These are phyloP conservation scores for Heterobasidion irregulare DNA, from an alignment of 1,284 basidiomycete genomes.

Conservation along the genomic window DNA sequence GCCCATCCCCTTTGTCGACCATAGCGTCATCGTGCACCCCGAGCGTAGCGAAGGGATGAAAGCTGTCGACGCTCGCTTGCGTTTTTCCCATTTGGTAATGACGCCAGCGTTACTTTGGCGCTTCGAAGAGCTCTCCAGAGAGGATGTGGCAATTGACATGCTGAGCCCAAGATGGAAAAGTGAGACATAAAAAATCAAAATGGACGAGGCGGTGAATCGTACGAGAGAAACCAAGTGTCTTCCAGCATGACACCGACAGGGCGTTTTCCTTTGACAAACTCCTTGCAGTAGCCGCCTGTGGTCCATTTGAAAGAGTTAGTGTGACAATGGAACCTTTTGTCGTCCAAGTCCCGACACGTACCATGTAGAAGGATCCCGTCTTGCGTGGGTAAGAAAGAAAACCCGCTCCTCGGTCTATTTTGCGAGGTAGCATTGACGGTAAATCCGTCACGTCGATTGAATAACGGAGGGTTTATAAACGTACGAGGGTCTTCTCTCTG, in stretches of 20 bases:
- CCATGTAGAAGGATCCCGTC: conserved; percentile 86
- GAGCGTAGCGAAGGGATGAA: conserved; percentile 69
- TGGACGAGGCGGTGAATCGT: conserved; percentile 10
- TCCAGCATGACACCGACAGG: conserved; percentile 84
- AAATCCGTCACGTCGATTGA: neutral
- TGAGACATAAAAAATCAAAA: neutral
- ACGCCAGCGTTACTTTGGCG: too few species aligned
- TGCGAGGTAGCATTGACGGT: neutral
- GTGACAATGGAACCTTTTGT: neutral
- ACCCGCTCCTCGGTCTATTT: conserved; percentile 71
- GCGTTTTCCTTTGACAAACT: conserved; percentile 83
- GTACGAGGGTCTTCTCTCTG: conserved; percentile 63
- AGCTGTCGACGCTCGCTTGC: conserved; percentile 66
- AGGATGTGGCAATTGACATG: conserved; percentile 19
- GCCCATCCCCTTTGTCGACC: conserved; percentile 63
- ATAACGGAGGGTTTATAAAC: conserved; percentile 15
- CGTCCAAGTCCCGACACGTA: conserved; percentile 16
- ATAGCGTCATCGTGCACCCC: conserved; percentile 82
- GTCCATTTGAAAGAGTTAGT: neutral
- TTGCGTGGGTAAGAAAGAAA: conserved; percentile 75
- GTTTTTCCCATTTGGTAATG: conserved; percentile 67
- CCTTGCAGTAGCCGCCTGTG: conserved; percentile 84
- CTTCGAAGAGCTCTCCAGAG: conserved; percentile 17
- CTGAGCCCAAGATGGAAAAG: conserved; percentile 14
- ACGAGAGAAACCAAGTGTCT: conserved; percentile 89